phyloP scores from a whole-genome alignment of 441 rosid species.

The Biscutella auriculata region DNA sequence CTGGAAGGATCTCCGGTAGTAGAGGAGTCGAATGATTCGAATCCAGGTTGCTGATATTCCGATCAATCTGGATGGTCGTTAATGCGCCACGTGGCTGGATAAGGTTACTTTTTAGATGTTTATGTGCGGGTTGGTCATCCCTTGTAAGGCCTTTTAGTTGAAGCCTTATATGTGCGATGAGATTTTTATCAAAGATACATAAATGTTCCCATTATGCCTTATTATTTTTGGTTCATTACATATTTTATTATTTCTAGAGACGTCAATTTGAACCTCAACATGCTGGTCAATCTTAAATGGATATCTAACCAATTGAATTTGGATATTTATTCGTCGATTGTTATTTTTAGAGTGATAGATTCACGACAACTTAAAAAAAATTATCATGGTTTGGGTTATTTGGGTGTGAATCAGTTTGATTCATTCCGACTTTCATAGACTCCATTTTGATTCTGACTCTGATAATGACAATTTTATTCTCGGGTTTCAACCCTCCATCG shows the following conservation, averaged over 20 bases:
- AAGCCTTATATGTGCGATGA: slow-evolving; percentile 24
- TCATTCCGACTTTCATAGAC: no score
- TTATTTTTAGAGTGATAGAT: no score
- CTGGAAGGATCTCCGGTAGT: slow-evolving; percentile 60
- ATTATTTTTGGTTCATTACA: background rate
- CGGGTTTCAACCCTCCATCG: no score
- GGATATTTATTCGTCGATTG: no score
- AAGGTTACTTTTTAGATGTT: background rate
- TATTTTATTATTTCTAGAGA: background rate
- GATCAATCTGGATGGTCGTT: background rate
- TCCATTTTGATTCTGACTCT: no score
- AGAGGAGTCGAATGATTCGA: slow-evolving; percentile 22
- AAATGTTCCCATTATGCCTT: background rate
- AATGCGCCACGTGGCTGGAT: background rate
- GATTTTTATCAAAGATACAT: background rate
- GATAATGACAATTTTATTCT: no score
- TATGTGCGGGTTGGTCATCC: slow-evolving; percentile 25
- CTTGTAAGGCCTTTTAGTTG: slow-evolving; percentile 22
- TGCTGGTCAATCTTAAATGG: no score
- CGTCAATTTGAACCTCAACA: no score
- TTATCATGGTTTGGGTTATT: no score
- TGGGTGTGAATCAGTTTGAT: no score
- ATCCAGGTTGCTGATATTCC: slow-evolving; percentile 27
- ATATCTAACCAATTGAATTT: no score
- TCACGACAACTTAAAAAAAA: no score